These are phyloP conservation scores for Beta macrorhiza DNA, from an alignment of 179 eudicot species.

Conservation along the genomic window DNA sequence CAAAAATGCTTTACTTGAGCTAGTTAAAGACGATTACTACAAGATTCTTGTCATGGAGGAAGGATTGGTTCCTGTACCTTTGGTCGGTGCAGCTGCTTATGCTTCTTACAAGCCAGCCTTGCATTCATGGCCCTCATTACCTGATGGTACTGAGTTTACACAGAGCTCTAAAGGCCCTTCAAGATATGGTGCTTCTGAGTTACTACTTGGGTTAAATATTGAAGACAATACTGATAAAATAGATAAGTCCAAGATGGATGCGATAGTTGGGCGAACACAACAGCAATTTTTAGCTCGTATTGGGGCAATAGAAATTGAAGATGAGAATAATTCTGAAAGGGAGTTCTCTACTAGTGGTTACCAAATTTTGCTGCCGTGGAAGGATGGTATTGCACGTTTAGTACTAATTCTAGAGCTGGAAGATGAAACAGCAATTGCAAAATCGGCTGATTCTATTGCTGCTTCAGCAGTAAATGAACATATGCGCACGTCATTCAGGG, in stretches of 20 bases:
- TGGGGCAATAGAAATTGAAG: slow-evolving; percentile 73
- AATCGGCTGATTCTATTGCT: slow-evolving; percentile 74
- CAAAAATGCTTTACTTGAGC: slow-evolving; percentile 56
- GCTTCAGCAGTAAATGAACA: slow-evolving; percentile 59
- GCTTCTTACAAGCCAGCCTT: slow-evolving; percentile 60
- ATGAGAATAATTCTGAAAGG: slow-evolving; percentile 34
- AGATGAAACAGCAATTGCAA: slow-evolving; percentile 64
- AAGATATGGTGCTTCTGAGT: slow-evolving; percentile 67
- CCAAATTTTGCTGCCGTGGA: slow-evolving; percentile 65
- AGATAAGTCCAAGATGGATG: slow-evolving; percentile 61
- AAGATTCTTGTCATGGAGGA: slow-evolving; percentile 69
- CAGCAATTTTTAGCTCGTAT: slow-evolving; percentile 85
- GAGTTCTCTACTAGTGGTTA: slow-evolving; percentile 31
- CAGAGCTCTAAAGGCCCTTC: slow-evolving; percentile 52
- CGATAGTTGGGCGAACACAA: slow-evolving; percentile 62
- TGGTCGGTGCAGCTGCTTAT: slow-evolving; percentile 78
- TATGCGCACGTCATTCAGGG: slow-evolving; percentile 63
- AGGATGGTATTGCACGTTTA: slow-evolving; percentile 85
- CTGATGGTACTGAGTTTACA: slow-evolving; percentile 72
- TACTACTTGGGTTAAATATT: slow-evolving; percentile 63
- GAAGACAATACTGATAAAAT: slow-evolving; percentile 45
- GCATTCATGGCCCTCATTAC: slow-evolving; percentile 75
- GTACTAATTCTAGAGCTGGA: slow-evolving; percentile 80
- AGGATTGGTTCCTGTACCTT: slow-evolving; percentile 73
- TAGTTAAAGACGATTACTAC: slow-evolving; percentile 65